Evolutionary conservation across 805 yeast genomes (phyloP).

Genomic region (Sungouiozyma ichnusensis): DNA sequence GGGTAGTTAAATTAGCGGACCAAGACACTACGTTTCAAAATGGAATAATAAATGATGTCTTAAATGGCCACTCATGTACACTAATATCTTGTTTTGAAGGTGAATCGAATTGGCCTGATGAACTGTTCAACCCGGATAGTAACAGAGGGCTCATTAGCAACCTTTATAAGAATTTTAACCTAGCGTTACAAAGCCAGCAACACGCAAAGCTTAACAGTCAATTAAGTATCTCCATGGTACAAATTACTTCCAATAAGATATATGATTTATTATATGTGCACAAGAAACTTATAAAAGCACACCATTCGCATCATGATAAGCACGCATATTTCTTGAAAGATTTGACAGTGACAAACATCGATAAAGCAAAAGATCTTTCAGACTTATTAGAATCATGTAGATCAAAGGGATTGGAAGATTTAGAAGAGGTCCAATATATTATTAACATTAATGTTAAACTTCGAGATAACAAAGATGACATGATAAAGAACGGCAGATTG

Average conservation of each 20-base stretch:
- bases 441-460: background rate
- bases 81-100: background rate
- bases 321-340: constrained; percentile 2
- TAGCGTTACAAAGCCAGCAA: background rate
- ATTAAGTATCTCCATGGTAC: background rate
- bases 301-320: constrained; percentile 1
- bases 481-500: background rate
- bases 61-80: background rate
- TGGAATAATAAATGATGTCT: background rate
- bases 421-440: background rate
- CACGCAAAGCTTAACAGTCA: background rate
- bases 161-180: background rate
- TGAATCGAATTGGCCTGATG: background rate
- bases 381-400: background rate
- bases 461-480: background rate
- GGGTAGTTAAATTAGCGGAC: background rate
- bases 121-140: background rate
- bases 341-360: background rate
- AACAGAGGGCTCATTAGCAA: background rate
- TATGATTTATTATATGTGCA: background rate
- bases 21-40: background rate
- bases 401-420: background rate
- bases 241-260: background rate
- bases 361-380: constrained; percentile 38
- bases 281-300: background rate